phyloP scores from a whole-genome alignment of 1,284 basidiomycete species.

The Amylostereum areolatum region DNA sequence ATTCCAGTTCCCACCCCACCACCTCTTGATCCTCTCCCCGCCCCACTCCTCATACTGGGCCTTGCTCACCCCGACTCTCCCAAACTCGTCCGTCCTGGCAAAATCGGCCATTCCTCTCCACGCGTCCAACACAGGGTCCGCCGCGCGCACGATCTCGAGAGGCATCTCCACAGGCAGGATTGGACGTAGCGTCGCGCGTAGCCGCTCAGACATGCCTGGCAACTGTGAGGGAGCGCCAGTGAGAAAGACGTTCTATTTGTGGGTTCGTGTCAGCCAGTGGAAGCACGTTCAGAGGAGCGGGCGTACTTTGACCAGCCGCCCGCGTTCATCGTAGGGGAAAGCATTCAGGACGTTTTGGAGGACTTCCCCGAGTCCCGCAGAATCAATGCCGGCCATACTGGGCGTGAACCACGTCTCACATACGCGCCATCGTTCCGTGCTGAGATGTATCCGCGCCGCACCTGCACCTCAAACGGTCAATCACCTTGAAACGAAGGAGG shows the following conservation, averaged over 20 bases:
- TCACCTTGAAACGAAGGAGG: no score
- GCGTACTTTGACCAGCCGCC: constrained; percentile 25
- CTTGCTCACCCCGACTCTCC: constrained; percentile 54
- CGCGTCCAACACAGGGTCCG: constrained; percentile 71
- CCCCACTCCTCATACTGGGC: constrained; percentile 92
- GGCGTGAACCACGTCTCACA: constrained; percentile 95
- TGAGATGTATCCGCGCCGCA: constrained; percentile 77
- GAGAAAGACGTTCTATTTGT: constrained; percentile 78
- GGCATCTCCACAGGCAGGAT: constrained; percentile 76
- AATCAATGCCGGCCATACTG: constrained; percentile 90
- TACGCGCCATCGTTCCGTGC: constrained; percentile 89
- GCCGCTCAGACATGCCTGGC: constrained; percentile 63
- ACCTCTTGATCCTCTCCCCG: constrained; percentile 69
- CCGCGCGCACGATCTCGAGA: constrained; percentile 56
- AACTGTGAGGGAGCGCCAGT: constrained; percentile 81
- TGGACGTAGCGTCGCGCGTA: constrained; percentile 70
- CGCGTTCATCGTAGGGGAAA: constrained; percentile 41
- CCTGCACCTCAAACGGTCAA: no score
- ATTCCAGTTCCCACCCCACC: constrained; percentile 87
- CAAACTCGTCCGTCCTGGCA: constrained; percentile 57
- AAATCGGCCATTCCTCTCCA: constrained; percentile 94
- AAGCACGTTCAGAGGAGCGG: neutral
- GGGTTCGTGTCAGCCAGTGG: neutral
- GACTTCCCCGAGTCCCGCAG: constrained; percentile 90
- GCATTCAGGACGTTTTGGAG: constrained; percentile 82